These are phyloP conservation scores for Mortierella sp. DNA, from an alignment of 371 early-diverging fungal species.

Conservation along the genomic window DNA sequence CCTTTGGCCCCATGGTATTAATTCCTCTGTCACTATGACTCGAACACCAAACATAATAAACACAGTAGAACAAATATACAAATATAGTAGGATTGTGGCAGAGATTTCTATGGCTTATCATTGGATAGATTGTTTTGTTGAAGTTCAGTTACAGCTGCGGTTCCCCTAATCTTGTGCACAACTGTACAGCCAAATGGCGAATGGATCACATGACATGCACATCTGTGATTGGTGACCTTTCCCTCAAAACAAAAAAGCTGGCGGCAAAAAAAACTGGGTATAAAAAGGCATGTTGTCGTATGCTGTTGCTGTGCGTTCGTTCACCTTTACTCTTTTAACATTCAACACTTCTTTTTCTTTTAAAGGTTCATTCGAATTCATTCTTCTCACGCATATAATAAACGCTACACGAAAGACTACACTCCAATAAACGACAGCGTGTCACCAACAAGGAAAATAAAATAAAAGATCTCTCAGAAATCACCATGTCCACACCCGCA, in stretches of 20 bases:
- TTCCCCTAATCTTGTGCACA: neutral
- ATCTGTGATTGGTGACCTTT: neutral
- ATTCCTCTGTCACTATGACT: slow-evolving; percentile 2
- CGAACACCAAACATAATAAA: neutral
- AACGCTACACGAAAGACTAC: neutral
- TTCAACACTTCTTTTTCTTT: slow-evolving; percentile 4
- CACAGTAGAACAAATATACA: neutral
- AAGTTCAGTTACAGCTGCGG: neutral
- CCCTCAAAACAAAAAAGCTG: slow-evolving; percentile 1
- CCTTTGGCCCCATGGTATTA: neutral
- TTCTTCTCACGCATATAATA: slow-evolving; percentile 6
- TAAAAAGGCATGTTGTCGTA: slow-evolving; percentile 15
- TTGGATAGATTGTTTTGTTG: neutral
- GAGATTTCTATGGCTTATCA: no score
- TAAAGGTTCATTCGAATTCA: neutral
- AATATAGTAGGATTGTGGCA: neutral
- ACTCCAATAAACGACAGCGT: neutral
- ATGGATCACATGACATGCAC: neutral
- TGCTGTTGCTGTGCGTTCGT: neutral
- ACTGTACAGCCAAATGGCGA: neutral
- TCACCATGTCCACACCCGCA: slow-evolving; percentile 45
- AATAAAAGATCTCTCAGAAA: neutral
- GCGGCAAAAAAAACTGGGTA: neutral
- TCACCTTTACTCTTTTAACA: neutral
- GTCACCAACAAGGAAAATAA: neutral